phyloP scores from a whole-genome alignment of 2,329 filamentous ascomycete genomes.

The Diaporthe caulivora region DNA sequence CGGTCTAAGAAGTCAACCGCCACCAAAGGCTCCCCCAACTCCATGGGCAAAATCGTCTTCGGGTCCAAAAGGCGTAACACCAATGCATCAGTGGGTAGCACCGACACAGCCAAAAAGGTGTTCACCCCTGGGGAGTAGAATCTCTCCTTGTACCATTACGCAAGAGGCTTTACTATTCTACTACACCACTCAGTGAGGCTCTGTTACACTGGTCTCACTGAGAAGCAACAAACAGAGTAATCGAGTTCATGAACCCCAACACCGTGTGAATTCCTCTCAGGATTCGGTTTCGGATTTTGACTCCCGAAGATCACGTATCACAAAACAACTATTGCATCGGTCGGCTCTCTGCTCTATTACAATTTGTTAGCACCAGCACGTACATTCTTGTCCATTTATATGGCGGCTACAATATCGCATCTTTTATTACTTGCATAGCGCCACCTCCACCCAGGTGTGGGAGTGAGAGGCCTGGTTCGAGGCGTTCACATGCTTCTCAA shows the following conservation, averaged over 20 bases:
- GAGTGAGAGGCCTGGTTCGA: slow-evolving; percentile 25
- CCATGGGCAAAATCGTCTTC: slow-evolving; percentile 48
- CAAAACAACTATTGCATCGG: slow-evolving; percentile 36
- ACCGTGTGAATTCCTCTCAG: slow-evolving; percentile 8
- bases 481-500: slow-evolving; percentile 29
- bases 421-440: slow-evolving; percentile 38
- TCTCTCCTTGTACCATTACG: neutral
- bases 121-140: slow-evolving; percentile 51
- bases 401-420: slow-evolving; percentile 33
- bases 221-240: neutral
- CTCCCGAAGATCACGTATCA: slow-evolving; percentile 6
- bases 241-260: neutral
- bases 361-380: slow-evolving; percentile 31
- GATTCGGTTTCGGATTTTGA: neutral
- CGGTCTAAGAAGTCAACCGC: slow-evolving; percentile 36
- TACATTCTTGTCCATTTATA: slow-evolving; percentile 7
- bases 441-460: slow-evolving; percentile 24
- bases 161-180: neutral
- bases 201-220: neutral
- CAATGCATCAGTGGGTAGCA: slow-evolving; percentile 71
- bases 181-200: neutral
- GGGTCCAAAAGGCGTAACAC: slow-evolving; percentile 67
- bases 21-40: slow-evolving; percentile 35
- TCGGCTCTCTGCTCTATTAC: slow-evolving; percentile 35
- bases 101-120: slow-evolving; percentile 73